Evolutionary conservation across 345 rosid species (phyloP).

Genomic region (Heritiera fomes): DNA sequence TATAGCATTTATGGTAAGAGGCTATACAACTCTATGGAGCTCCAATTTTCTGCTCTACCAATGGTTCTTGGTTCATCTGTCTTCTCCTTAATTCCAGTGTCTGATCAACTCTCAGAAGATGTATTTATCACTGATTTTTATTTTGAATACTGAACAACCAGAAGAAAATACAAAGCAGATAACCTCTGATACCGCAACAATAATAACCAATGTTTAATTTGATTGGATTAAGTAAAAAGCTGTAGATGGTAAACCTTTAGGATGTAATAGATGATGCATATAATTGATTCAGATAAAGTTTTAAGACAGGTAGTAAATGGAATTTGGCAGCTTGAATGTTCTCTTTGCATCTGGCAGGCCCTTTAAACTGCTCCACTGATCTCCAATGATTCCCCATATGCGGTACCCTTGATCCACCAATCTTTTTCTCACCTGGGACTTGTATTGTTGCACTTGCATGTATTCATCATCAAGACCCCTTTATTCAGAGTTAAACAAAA

Average conservation of each 20-base stretch:
- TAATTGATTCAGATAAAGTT: background rate
- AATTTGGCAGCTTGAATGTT: slow-evolving; percentile 90
- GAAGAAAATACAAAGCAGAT: background rate
- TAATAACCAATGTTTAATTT: background rate
- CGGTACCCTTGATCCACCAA: slow-evolving; percentile 62
- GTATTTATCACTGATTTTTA: background rate
- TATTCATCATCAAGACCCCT: slow-evolving; percentile 68
- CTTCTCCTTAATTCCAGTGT: background rate
- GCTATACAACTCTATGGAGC: background rate
- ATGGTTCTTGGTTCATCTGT: background rate
- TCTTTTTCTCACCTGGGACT: slow-evolving; percentile 51
- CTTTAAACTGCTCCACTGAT: slow-evolving; percentile 73
- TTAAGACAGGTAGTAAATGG: slow-evolving; percentile 58
- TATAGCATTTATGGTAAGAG: no score
- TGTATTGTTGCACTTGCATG: slow-evolving; percentile 63
- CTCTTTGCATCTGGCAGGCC: slow-evolving; percentile 69
- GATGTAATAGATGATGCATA: background rate
- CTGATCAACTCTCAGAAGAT: background rate
- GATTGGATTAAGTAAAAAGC: background rate
- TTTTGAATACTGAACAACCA: background rate
- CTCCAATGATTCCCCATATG: slow-evolving; percentile 78
- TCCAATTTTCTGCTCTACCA: background rate
- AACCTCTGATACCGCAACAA: background rate
- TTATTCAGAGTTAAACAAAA: background rate
- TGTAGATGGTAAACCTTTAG: background rate